Percentiles rank a stretch among this genome's conserved stretches.
Evolutionary conservation across 805 yeast species (phyloP).

Genomic region (Candida vaughaniae): DNA sequence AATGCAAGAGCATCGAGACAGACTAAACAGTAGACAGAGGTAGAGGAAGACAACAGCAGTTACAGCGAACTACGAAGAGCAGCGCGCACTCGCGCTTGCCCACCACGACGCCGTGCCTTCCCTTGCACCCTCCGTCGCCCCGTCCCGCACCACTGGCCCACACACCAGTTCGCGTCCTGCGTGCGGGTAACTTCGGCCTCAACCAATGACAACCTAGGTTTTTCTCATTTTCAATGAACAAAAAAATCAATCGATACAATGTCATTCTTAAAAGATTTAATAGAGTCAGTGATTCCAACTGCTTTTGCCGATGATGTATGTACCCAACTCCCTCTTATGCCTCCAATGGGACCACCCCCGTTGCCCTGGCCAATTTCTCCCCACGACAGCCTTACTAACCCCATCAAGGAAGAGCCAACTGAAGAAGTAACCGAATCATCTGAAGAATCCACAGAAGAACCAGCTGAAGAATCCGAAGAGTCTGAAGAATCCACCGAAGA

Average conservation of each 20-base stretch:
- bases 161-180: background rate
- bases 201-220: conserved; percentile 27
- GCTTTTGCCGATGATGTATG: conserved; percentile 80
- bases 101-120: background rate
- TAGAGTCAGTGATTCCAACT: conserved; percentile 77
- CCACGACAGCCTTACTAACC: background rate
- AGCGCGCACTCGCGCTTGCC: background rate
- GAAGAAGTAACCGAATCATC: conserved; percentile 18
- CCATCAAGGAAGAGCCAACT: conserved; percentile 17
- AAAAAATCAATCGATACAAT: conserved; percentile 18
- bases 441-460: conserved; percentile 13
- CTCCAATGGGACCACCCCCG: background rate
- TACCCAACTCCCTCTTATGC: conserved; percentile 8
- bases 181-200: conserved; percentile 8
- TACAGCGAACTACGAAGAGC: no score
- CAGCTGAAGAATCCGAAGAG: conserved; percentile 12
- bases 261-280: conserved; percentile 66
- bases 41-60: no score
- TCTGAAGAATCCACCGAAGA: conserved; percentile 9
- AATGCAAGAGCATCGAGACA: no score
- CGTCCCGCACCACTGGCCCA: background rate
- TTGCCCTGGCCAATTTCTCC: background rate
- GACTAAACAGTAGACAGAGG: no score
- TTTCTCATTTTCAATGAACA: conserved; percentile 21
- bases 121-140: background rate